Percentiles rank a stretch among this genome's conserved stretches.
phyloP scores from a whole-genome alignment of 352 stramenopile genomes.

The Globisporangium paroecandrum region DNA sequence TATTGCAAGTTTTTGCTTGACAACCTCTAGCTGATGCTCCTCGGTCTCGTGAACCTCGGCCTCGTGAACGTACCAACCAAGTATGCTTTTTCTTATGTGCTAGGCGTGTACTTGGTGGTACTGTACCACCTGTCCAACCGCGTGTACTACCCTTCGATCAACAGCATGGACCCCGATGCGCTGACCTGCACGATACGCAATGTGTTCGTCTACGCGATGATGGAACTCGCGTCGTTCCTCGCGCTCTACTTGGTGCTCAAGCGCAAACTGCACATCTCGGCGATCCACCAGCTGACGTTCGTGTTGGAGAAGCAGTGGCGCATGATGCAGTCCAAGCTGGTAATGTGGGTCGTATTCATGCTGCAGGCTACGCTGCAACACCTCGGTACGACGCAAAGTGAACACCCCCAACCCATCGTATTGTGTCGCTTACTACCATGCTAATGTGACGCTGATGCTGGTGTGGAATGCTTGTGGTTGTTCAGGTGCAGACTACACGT shows the following conservation, averaged over 20 bases:
- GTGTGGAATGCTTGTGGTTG: neutral
- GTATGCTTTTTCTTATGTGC: neutral
- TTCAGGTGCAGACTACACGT: neutral
- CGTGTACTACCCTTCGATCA: neutral
- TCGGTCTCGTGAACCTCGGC: no score
- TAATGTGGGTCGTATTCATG: conserved; percentile 41
- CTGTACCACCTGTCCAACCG: neutral
- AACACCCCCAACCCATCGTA: neutral
- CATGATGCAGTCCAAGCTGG: conserved; percentile 39
- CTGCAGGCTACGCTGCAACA: conserved; percentile 37
- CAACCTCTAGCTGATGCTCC: no score
- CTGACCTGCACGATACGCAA: no score
- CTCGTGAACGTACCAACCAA: no score
- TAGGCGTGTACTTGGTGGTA: neutral
- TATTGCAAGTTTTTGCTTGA: conserved; percentile 26
- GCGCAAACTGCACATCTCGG: conserved; percentile 23
- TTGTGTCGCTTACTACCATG: neutral
- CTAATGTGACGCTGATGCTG: neutral
- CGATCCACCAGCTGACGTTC: conserved; percentile 31
- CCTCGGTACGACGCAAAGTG: conserved; percentile 15
- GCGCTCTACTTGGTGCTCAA: neutral
- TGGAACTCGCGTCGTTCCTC: no score
- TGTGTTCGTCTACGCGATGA: neutral
- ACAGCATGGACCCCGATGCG: neutral
- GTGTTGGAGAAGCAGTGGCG: conserved; percentile 32